Conservation (phyloP, 1,284 basidiomycete species). For the Golubevia pallescens region DNA sequence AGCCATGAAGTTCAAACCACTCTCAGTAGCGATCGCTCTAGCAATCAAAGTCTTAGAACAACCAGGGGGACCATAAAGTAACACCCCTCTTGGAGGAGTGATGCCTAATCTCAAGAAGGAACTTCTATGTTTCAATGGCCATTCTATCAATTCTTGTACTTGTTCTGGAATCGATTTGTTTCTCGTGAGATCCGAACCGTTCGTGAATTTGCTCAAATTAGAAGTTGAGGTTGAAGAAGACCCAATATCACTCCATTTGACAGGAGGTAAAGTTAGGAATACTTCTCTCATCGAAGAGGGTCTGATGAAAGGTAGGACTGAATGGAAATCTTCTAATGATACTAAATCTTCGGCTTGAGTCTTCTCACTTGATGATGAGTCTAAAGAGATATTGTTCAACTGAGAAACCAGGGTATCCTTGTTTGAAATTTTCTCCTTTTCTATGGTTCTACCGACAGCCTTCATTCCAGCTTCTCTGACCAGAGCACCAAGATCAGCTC, state of each 20-base stretch:
- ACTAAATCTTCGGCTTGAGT: conserved; percentile 65
- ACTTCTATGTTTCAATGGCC: conserved; percentile 86
- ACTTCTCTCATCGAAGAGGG: conserved; percentile 94
- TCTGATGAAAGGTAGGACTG: conserved; percentile 78
- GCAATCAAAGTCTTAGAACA: conserved; percentile 96
- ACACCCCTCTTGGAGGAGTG: conserved; percentile 82
- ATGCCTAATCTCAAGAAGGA: conserved; percentile 87
- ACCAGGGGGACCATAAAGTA: conserved; percentile 95
- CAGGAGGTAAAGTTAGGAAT: conserved; percentile 82
- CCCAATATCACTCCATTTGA: conserved; percentile 81
- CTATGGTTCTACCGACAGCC: conserved; percentile 78
- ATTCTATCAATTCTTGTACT: conserved; percentile 69
- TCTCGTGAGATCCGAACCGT: no score
- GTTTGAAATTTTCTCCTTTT: not conserved
- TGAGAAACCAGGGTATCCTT: conserved; percentile 23
- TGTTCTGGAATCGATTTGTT: not conserved
- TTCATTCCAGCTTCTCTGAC: conserved; percentile 90
- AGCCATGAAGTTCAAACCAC: conserved; percentile 95
- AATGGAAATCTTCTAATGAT: conserved; percentile 71
- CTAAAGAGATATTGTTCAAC: conserved; percentile 11
- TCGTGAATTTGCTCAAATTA: not conserved
- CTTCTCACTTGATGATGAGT: not conserved
- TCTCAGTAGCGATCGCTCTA: conserved; percentile 90
- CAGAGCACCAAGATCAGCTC: conserved; percentile 89
- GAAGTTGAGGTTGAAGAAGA: conserved; percentile 1